Base-by-base conservation (phyloP, 1,284 basidiomycete species). In the Amylostereum areolatum region DNA sequence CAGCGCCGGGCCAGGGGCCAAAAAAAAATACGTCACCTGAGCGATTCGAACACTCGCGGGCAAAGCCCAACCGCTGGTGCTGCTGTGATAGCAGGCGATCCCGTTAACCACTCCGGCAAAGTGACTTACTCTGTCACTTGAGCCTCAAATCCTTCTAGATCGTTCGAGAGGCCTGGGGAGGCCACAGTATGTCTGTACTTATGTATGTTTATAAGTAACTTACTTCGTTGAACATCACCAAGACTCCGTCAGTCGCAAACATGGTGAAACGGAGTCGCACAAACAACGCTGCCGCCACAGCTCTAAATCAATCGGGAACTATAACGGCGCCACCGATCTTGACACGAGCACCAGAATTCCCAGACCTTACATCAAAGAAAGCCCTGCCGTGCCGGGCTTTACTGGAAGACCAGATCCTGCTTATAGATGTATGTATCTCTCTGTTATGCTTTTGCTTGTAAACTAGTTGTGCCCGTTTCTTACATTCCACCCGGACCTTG, bases 71-170 rank as follows among this genome's bases (percentile, higher is more conserved):
- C 82, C 83, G 83, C 83, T 85, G n/a, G n/a, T n/a, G n/a, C n/a
- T n/a, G n/a, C n/a, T n/a, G n/a, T n/a, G n/a, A 59, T 87, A 86
- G 84, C 85, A 88, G 85, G 85, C 85, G 84, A 87, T 86, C 85
- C 85, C 85, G 85, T 87, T 87, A 87, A 88, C 85, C 84, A 87
- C 85, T 88, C 85, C 84, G 84, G 84, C 85, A 88, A 88, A 85
- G 85, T 85, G 84, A 86, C 84, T 40, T 57, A n/a, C n/a, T n/a
- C n/a, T n/a, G n/a, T n/a, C n/a, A n/a, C n/a, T n/a, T n/a, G n/a
- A n/a, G n/a, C n/a, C n/a, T n/a, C n/a, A n/a, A n/a, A n/a, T n/a
- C n/a, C n/a, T n/a, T n/a, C n/a, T n/a, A n/a, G n/a, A n/a, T n/a
- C n/a, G n/a, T n/a, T n/a, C n/a, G n/a, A n/a, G n/a, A n/a, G n/a